Evolutionary conservation across 106 monocot species (phyloP), one percentile per base, ranked within the genome.

Genomic region (Chionographis japonica): DNA sequence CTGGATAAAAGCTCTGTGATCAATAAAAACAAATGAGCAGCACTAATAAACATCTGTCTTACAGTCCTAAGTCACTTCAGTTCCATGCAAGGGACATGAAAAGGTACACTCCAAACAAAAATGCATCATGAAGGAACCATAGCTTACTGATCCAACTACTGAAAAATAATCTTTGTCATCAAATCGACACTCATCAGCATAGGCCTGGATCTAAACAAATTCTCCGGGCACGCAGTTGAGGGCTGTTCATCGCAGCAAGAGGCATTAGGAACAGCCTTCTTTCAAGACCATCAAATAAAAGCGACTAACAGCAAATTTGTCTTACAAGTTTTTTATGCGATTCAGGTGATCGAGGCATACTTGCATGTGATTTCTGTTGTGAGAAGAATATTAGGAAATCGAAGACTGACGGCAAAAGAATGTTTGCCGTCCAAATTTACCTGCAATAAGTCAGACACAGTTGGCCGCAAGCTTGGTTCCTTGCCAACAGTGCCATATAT

Each of bases 381-480:
- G 14, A 55, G 19, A 50, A 8, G 12, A 65, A 4, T 15, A 50
- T 72, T 39, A 79, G 40, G 13, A 10, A 10, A 18, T 14, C 20
- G 52, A 4, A 64, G 42, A 38, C 64, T 72, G 66, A 78, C 86
- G 65, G 13, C 65, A 43, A 60, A 18, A n/a, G 37, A 58, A 51
- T 14, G 14, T 10, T 41, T 42, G 8, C 27, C 2, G 18, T n/a
- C 16, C 19, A 60, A 60, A 16, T 61, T 17, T 70, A 86, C 90
- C 90, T 73, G 80, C 37, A 90, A 73, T 40, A 90, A 68, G 40
- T 86, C 86, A 37, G 80, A 80, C 50, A 86, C 83, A 72, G 69
- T 76, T 49, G 90, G 70, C 52, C 90, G 75, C 50, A 72, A 68
- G 70, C 68, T 69, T 52, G 90, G 86, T 62, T 90, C 90, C 75